Evolutionary conservation across 2,329 filamentous ascomycete species (phyloP), one percentile per base, ranked within the genome.

Genomic region (Talaromyces funiculosus): DNA sequence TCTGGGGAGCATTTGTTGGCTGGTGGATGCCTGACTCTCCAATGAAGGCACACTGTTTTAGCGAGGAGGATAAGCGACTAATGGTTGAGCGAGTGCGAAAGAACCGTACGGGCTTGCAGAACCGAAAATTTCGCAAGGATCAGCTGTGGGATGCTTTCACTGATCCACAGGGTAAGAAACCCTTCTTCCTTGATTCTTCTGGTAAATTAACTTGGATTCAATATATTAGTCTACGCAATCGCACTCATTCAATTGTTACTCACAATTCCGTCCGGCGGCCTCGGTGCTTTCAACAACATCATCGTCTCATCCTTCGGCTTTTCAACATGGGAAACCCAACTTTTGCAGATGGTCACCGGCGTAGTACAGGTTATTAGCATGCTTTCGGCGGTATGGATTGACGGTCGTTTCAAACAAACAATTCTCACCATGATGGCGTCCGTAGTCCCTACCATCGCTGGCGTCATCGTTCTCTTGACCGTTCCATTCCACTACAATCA

Each of bases 21-120:
- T 82, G 75, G 67, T 63, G 80, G 59, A 79, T 84, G 67, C 84
- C 84, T 0, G 84, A 86, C 66, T 55, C 53, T 24, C 53, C 53
- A 8, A 55, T 55, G 53, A 55, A 55, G 31, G 53, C 35, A n/a
- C 53, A 31, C 53, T 55, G 53, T 31, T 55, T 55, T 14, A 55
- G 53, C 14, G 53, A 55, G 31, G 53, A 55, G 1, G 53, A 55
- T 29, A 55, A 55, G 10, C 33, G 35, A n/a, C 18, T 55, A 8
- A 55, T 55, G 53, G 53, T 55, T 12, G 53, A 55, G 37, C 53
- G 53, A 40, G 53, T 55, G 12, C 53, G 53, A 14, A 55, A 55
- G 16, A 55, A 55, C 20, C 53, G 53, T n/a, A 55, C 53, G 6
- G 53, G 53, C 10, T 10, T 55, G 22, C 53, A 55, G 22, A 55